phyloP scores from a whole-genome alignment of 148 eudicot genomes.

The Rhododendron ferrugineum region DNA sequence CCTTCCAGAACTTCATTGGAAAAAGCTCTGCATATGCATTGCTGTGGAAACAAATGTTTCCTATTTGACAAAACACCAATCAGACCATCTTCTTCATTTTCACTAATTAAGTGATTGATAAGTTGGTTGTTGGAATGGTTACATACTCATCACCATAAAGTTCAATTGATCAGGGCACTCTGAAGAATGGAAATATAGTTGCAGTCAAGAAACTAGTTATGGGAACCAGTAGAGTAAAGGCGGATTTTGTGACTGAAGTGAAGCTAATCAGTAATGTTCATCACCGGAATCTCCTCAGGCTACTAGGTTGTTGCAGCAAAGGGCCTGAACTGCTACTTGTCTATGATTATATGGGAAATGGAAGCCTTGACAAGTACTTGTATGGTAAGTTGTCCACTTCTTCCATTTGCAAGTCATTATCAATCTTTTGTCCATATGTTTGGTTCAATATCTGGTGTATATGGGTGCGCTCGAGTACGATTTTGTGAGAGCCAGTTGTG shows the following conservation, averaged over 20 bases:
- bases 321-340: conserved; percentile 45
- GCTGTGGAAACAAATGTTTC: background rate
- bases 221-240: conserved; percentile 26
- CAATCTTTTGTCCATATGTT: background rate
- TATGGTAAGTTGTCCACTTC: conserved; percentile 14
- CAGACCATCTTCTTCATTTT: background rate
- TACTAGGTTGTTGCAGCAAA: conserved; percentile 35
- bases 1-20: background rate
- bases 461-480: background rate
- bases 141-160: background rate
- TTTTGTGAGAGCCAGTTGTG: background rate
- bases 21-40: background rate
- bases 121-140: background rate
- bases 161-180: conserved; percentile 24
- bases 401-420: background rate
- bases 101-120: background rate
- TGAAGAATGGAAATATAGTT: conserved; percentile 35
- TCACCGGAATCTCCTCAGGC: conserved; percentile 41
- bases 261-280: conserved; percentile 46
- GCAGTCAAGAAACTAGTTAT: conserved; percentile 39
- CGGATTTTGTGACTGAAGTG: conserved; percentile 43
- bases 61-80: background rate
- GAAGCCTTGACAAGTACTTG: conserved; percentile 43
- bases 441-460: background rate
- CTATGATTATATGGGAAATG: conserved; percentile 40